Percentiles rank a stretch among this genome's conserved stretches.
These are phyloP conservation scores for Linnemannia exigua DNA, from an alignment of 192 early-diverging fungal genomes.

Conservation along the genomic window DNA sequence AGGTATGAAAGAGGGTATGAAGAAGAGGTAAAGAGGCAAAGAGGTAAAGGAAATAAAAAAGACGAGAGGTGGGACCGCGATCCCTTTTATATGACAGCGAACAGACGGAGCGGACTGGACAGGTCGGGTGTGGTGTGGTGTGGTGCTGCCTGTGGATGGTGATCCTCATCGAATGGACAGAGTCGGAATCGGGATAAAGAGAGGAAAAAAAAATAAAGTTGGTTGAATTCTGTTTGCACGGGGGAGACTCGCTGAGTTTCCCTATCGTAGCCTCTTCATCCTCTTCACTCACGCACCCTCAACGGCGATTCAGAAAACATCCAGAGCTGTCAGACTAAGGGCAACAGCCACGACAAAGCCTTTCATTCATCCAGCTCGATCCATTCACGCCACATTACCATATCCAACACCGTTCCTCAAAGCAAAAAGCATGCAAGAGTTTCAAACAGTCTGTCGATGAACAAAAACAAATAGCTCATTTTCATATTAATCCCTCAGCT, in stretches of 20 bases:
- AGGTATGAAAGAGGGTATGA: background rate
- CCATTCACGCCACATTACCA: background rate
- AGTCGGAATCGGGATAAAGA: background rate
- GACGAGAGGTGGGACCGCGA: background rate
- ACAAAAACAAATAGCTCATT: background rate
- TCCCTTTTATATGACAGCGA: background rate
- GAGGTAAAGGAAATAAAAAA: background rate
- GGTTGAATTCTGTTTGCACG: constrained; percentile 3
- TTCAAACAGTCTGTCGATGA: too few relatives aligned
- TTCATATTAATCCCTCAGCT: background rate
- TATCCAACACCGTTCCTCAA: too few relatives aligned
- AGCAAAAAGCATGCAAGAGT: too few relatives aligned
- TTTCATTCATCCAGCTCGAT: background rate
- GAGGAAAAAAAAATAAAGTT: background rate
- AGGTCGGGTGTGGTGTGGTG: background rate
- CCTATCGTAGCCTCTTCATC: background rate
- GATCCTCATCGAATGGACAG: background rate
- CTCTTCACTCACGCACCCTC: background rate
- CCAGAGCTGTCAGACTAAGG: too few relatives aligned
- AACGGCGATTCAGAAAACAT: background rate
- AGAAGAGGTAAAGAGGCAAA: background rate
- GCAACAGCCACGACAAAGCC: background rate
- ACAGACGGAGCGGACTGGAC: background rate
- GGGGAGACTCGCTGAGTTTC: background rate
- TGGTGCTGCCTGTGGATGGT: background rate